Base-by-base conservation (phyloP, 495 filamentous ascomycete genomes). In the Cercophora scortea region DNA sequence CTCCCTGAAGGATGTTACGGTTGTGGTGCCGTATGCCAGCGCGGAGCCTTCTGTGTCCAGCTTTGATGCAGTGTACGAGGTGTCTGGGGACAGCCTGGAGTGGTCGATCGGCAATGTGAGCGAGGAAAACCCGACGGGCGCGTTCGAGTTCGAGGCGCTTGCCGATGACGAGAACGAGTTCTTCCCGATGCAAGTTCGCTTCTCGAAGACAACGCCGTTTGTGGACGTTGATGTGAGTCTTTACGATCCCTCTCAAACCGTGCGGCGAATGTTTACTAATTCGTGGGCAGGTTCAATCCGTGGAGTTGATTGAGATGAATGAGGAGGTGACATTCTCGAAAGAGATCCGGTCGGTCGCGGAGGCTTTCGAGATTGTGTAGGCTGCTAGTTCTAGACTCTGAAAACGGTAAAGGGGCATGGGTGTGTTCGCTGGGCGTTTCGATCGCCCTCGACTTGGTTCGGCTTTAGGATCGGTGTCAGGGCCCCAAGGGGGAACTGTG, bases 141-240 rank as follows among this genome's bases (percentile, higher is more conserved):
- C 84, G 33, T 97, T 97, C 60, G 92, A 96, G 64, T 96, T 96
- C 54, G 92, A 96, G 70, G 87, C 89, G 13, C 82, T 86, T 60
- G 89, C 88, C 32, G 82, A 83, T 45, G 81, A 82, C 50, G 92
- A 96, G 67, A 82, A 84, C 49, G 90, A 94, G 54, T 96, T 96
- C 72, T 97, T 97, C 83, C 92, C 92, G 1, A 96, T 97, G 91
- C 83, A 79, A 44, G 87, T 96, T 33, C 82, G 81, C 32, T 97
- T 97, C 73, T 82, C 86, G 35, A 95, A 95, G 74, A 78, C 83
- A 40, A 82, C 75, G 48, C 92, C 92, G 18, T 90, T 92, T 64
- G 81, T 96, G 34, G 88, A 93, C 61, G 87, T 96, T 51, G 89
- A 94, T 77, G 92, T 91, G 76, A 81, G 84, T 68, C 40, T 11